Conservation (phyloP, 331 rosid genomes). For the Prunus yedoensis region DNA sequence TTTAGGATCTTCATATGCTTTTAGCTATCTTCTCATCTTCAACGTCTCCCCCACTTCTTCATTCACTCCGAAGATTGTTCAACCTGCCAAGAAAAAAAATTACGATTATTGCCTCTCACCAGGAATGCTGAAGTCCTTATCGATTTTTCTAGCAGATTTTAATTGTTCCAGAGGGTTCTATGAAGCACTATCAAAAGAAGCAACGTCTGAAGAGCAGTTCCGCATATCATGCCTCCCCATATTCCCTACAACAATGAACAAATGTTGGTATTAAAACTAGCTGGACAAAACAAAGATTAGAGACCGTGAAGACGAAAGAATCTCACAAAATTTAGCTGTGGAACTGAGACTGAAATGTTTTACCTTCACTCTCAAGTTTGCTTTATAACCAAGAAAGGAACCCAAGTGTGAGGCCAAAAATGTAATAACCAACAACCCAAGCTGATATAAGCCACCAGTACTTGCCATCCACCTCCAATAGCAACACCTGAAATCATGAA, state of each 20-base stretch:
- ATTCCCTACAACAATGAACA: conserved; percentile 49
- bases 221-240: conserved; percentile 75
- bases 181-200: conserved; percentile 46
- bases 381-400: conserved; percentile 55
- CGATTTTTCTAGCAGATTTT: not conserved
- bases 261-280: not conserved
- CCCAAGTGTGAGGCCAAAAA: conserved; percentile 88
- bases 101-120: too few species aligned
- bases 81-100: conserved; percentile 37
- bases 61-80: conserved; percentile 58
- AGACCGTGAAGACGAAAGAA: not conserved
- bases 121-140: too few species aligned
- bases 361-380: conserved; percentile 67
- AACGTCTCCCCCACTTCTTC: conserved; percentile 68
- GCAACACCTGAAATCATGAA: conserved; percentile 71
- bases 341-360: not conserved
- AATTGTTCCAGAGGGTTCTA: conserved; percentile 62
- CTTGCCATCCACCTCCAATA: conserved; percentile 97
- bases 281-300: not conserved
- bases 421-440: conserved; percentile 60
- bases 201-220: conserved; percentile 58
- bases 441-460: conserved; percentile 78
- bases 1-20: not conserved
- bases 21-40: conserved; percentile 19
- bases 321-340: not conserved